phyloP scores from a whole-genome alignment of 169 alveolate species.

The Toxoplasma gondii region DNA sequence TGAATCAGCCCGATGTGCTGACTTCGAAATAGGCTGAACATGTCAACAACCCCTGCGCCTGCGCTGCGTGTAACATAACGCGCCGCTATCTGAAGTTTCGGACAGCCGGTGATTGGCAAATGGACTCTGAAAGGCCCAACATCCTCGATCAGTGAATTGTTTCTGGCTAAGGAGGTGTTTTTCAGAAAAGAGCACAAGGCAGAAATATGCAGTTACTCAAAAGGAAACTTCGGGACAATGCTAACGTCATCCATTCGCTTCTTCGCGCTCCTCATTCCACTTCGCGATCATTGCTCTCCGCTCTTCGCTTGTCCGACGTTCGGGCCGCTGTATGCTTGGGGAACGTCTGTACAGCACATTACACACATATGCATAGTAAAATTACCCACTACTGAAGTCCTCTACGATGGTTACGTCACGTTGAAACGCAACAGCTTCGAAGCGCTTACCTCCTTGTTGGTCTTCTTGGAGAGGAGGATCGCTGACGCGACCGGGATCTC shows the following conservation, averaged over 20 bases:
- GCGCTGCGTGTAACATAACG: too few species aligned
- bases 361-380: not conserved
- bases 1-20: too few species aligned
- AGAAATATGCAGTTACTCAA: not conserved
- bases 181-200: not conserved
- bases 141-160: too few species aligned
- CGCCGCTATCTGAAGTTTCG: too few species aligned
- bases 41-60: too few species aligned
- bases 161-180: not conserved
- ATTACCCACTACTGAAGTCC: not conserved
- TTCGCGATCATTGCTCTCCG: slow-evolving; percentile 75
- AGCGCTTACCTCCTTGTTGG: not conserved
- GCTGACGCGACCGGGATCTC: slow-evolving; percentile 70
- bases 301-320: slow-evolving; percentile 70
- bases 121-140: too few species aligned
- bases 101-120: too few species aligned
- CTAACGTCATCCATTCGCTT: slow-evolving; percentile 12
- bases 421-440: not conserved
- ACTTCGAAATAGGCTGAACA: too few species aligned
- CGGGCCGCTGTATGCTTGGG: slow-evolving; percentile 59
- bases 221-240: not conserved
- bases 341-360: slow-evolving; percentile 9
- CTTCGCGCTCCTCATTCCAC: slow-evolving; percentile 72
- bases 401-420: not conserved
- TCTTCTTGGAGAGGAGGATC: slow-evolving; percentile 2